Percentiles rank a stretch among this genome's conserved stretches.
Conservation (phyloP, 164 flowering plant genomes). For the Akebia trifoliata region DNA sequence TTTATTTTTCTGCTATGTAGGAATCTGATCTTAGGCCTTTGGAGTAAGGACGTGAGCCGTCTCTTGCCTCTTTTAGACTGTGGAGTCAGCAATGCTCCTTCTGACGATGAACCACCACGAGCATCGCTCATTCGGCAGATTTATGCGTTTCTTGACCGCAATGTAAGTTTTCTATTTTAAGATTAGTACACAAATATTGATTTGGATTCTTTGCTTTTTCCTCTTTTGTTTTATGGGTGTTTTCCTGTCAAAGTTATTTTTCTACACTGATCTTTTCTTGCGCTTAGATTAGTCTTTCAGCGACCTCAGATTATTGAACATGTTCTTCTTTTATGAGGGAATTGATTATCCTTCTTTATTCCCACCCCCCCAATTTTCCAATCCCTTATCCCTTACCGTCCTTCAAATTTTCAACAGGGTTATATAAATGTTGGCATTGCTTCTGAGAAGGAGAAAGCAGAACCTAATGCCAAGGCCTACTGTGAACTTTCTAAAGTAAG, state of each 20-base stretch:
- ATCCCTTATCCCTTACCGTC: no score
- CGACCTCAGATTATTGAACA: not conserved
- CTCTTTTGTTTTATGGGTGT: not conserved
- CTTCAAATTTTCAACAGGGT: slow-evolving; percentile 67
- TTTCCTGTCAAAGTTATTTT: not conserved
- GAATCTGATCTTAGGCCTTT: slow-evolving; percentile 76
- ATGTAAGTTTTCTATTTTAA: slow-evolving; percentile 49
- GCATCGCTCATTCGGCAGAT: slow-evolving; percentile 71
- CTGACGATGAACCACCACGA: slow-evolving; percentile 45
- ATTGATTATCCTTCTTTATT: no score
- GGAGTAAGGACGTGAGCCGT: slow-evolving; percentile 80
- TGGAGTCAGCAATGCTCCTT: slow-evolving; percentile 53
- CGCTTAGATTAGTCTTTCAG: not conserved
- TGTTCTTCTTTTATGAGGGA: no score
- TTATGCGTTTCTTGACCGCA: slow-evolving; percentile 76
- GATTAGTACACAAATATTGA: not conserved
- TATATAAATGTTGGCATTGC: slow-evolving; percentile 92
- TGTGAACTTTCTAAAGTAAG: slow-evolving; percentile 35
- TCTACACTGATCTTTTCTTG: not conserved
- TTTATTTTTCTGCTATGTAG: slow-evolving; percentile 37
- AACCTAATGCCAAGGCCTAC: slow-evolving; percentile 21
- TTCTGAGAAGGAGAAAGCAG: slow-evolving; percentile 48
- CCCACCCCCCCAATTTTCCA: slow-evolving; percentile 12
- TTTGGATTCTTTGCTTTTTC: not conserved
- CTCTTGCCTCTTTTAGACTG: slow-evolving; percentile 77